phyloP scores from a whole-genome alignment of 345 rosid genomes.

The Heritiera fomes region DNA sequence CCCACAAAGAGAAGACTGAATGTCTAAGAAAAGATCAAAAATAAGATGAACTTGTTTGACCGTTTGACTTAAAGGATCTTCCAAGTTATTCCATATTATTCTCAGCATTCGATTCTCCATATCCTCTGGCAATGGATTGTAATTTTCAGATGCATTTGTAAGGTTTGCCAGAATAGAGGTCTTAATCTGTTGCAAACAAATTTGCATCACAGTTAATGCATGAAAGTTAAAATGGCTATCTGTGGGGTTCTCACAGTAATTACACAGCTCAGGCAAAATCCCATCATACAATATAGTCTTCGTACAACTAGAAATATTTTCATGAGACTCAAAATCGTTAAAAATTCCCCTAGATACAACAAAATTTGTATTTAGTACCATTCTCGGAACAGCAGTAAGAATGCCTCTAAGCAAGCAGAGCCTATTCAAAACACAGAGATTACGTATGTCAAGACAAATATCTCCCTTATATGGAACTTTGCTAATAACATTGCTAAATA shows the following conservation, averaged over 20 bases:
- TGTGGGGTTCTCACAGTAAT: constrained; percentile 79
- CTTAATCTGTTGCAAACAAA: constrained; percentile 95
- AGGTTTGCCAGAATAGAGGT: constrained; percentile 59
- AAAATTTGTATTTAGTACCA: constrained; percentile 58
- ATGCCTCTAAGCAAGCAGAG: constrained; percentile 92
- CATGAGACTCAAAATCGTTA: constrained; percentile 33
- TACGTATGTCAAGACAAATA: constrained; percentile 52
- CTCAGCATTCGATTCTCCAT: constrained; percentile 63
- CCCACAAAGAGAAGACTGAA: constrained; percentile 59
- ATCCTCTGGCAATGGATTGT: constrained; percentile 60
- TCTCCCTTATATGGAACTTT: constrained; percentile 70
- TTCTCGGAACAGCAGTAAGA: constrained; percentile 87
- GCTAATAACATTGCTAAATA: constrained; percentile 40
- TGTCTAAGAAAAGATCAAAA: constrained; percentile 82
- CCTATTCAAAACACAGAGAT: constrained; percentile 74
- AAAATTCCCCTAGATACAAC: constrained; percentile 30
- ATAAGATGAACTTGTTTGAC: constrained; percentile 92
- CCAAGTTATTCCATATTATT: constrained; percentile 95
- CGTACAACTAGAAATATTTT: constrained; percentile 30
- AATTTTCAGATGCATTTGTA: constrained; percentile 44
- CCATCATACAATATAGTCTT: constrained; percentile 77
- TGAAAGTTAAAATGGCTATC: constrained; percentile 96
- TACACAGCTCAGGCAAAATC: constrained; percentile 81
- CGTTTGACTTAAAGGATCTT: constrained; percentile 92
- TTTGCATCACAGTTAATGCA: constrained; percentile 87